A percentile compares a stretch with the other conserved stretches of the same genome.
Conservation (phyloP, 768 basidiomycete species). For the Termitomyces sp. region DNA sequence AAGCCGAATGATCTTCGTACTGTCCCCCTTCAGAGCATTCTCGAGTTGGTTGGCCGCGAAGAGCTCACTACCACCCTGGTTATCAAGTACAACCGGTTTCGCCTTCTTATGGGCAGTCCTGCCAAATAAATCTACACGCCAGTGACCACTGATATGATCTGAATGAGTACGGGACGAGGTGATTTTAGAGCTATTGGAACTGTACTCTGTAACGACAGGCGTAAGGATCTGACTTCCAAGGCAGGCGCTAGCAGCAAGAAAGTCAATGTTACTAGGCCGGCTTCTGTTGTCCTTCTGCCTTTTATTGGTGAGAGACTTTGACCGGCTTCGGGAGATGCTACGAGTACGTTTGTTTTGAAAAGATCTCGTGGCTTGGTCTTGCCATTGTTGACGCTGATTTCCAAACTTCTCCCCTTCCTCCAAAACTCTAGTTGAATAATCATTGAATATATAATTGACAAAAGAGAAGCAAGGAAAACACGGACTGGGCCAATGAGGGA, state of each 20-base stretch:
- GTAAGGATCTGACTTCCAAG: constrained; percentile 59
- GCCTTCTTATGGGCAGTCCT: constrained; percentile 37
- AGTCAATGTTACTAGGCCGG: constrained; percentile 41
- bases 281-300: constrained; percentile 23
- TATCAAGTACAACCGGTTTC: constrained; percentile 27
- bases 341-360: constrained; percentile 63
- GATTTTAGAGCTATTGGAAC: constrained; percentile 15
- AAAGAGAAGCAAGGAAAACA: neutral
- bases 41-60: constrained; percentile 27
- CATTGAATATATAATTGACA: neutral
- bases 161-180: constrained; percentile 29
- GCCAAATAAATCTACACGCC: constrained; percentile 38
- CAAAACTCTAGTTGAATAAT: constrained; percentile 46
- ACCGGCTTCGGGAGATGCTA: constrained; percentile 56
- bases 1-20: constrained; percentile 36
- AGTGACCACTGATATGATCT: constrained; percentile 33
- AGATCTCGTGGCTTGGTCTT: constrained; percentile 54
- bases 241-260: constrained; percentile 60
- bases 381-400: constrained; percentile 65
- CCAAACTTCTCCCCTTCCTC: constrained; percentile 58
- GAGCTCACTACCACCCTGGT: constrained; percentile 7
- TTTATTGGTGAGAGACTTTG: constrained; percentile 48
- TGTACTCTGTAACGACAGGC: constrained; percentile 30
- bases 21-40: constrained; percentile 32
- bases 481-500: constrained; percentile 51